Percentiles rank a stretch among this genome's conserved stretches.
Evolutionary conservation across 768 basidiomycete species (phyloP).

Genomic region (Amylocystis lapponica): DNA sequence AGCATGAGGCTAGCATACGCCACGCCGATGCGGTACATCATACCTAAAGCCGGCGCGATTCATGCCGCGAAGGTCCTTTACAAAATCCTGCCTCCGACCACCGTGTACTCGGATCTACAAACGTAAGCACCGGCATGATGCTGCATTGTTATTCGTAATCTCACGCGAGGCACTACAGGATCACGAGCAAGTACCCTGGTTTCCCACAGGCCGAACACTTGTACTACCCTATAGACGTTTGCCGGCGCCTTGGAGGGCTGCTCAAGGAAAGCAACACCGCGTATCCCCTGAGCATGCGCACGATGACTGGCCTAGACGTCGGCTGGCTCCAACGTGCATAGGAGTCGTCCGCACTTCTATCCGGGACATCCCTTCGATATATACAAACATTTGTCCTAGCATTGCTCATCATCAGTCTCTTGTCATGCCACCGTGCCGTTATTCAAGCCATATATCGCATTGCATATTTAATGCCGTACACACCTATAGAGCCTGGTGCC

Average conservation of each 20-base stretch:
- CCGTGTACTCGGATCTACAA: constrained; percentile 45
- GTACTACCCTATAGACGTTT: constrained; percentile 75
- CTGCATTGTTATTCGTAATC: neutral
- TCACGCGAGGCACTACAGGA: constrained; percentile 27
- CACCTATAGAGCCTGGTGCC: too few species aligned
- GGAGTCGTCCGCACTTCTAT: neutral
- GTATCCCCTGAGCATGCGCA: constrained; percentile 70
- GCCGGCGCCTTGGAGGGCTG: constrained; percentile 60
- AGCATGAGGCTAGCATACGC: constrained; percentile 75
- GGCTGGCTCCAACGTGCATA: constrained; percentile 57
- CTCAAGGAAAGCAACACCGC: constrained; percentile 73
- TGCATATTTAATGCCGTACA: too few species aligned
- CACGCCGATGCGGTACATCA: constrained; percentile 43
- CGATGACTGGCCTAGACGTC: constrained; percentile 77
- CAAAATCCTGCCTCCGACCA: constrained; percentile 64
- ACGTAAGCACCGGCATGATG: constrained; percentile 32
- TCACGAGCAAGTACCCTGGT: constrained; percentile 67
- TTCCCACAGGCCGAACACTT: constrained; percentile 88
- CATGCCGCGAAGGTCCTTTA: constrained; percentile 81
- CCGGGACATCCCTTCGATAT: too few species aligned
- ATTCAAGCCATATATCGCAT: too few species aligned
- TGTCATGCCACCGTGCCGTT: too few species aligned
- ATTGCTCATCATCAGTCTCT: too few species aligned
- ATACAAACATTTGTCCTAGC: too few species aligned
- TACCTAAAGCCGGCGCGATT: constrained; percentile 58